Evolutionary conservation across 108 stramenopile genomes (phyloP), one percentile per base, ranked within the genome.

Genomic region (Nitzschia sp.): DNA sequence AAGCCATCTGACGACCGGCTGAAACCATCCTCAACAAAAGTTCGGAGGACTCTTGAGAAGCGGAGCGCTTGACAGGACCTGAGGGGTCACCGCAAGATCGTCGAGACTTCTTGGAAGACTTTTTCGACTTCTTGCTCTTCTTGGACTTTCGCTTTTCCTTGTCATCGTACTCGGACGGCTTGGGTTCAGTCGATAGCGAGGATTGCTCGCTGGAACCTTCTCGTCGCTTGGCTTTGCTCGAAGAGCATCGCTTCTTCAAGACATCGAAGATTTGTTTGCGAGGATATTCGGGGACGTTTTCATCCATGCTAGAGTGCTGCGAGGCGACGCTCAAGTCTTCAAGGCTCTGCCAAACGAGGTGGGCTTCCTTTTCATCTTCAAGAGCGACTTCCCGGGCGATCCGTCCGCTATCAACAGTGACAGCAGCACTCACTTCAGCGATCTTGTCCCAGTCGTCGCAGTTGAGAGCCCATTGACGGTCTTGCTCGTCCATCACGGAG

Each of bases 401-500:
- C 19, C 26, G n/a, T 13, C 53, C 66, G 31, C 45, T 48, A n/a
- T 62, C 73, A 45, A 17, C 48, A 3, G 73, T 66, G 32, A 45
- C 66, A 16, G 8, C 22, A 16, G 32, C 13, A 19, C 63, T 55
- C 28, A 45, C 27, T 23, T 44, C 22, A 32, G 73, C 58, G 22
- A 75, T 61, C 0, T 13, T 45, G 5, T 61, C 66, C 3, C 17
- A 53, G 32, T 75, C 66, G 41, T 75, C 73, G 9, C 5, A 26
- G 52, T 68, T 54, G 1, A 30, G 59, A 1, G 34, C 31, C 73
- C 73, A 75, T 60, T 75, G 73, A 17, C 53, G 64, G 52, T 75
- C 73, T 59, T 75, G 73, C 52, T 75, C 73, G 53, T 75, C 73
- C 73, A 75, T 75, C 3, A 75, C 73, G 1, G 66, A 66, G 15